These are phyloP conservation scores for Diaporthe sp. DNA, from an alignment of 2,329 filamentous ascomycete species.

Conservation along the genomic window DNA sequence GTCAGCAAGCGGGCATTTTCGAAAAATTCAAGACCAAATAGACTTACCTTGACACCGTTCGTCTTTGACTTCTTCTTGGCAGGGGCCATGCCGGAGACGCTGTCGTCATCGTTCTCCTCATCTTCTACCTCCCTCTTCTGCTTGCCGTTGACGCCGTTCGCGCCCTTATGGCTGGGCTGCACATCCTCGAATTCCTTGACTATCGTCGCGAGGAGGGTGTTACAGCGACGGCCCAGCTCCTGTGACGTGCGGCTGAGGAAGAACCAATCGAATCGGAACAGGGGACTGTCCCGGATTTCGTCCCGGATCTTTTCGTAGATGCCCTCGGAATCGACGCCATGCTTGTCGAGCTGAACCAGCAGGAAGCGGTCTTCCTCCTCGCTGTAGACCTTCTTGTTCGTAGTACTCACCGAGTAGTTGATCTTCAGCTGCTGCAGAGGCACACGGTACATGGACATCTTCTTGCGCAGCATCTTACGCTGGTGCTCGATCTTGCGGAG, in stretches of 20 bases:
- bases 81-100: constrained; percentile 82
- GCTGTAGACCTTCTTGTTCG: constrained; percentile 99
- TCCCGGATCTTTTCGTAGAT: constrained; percentile 97
- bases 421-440: constrained; percentile 98
- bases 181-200: constrained; percentile 91
- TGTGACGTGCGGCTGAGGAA: constrained; percentile 94
- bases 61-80: constrained; percentile 92
- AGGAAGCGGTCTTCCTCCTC: constrained; percentile 98
- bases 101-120: constrained; percentile 86
- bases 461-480: constrained; percentile 91
- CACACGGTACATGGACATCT: constrained; percentile 96
- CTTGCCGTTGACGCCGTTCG: constrained; percentile 73
- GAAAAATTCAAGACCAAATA: constrained; percentile 8
- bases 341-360: constrained; percentile 90
- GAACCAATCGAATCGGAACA: constrained; percentile 99
- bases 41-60: constrained; percentile 83
- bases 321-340: constrained; percentile 89
- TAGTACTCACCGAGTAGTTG: constrained; percentile 98
- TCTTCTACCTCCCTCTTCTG: constrained; percentile 82
- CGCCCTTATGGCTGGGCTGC: constrained; percentile 58
- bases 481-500: constrained; percentile 90
- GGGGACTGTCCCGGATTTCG: constrained; percentile 91
- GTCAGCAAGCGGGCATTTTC: constrained; percentile 23
- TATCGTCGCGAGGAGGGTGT: constrained; percentile 92
- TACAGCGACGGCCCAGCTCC: constrained; percentile 92